These are phyloP conservation scores for Davidsoniella australis DNA, from an alignment of 2,329 filamentous ascomycete genomes.

Conservation along the genomic window DNA sequence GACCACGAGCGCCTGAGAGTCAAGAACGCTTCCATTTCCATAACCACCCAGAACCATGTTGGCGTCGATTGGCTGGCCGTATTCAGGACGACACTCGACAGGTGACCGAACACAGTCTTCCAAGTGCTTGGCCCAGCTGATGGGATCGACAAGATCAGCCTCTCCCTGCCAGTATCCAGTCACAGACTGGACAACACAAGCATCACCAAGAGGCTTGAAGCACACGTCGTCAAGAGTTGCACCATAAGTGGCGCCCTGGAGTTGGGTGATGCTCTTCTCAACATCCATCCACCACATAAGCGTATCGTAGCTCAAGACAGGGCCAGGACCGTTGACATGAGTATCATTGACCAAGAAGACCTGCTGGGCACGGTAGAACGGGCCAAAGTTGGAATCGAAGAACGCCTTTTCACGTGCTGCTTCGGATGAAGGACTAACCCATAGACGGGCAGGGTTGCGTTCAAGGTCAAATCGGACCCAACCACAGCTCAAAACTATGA, in stretches of 20 bases:
- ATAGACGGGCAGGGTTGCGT: conserved; percentile 74
- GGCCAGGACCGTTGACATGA: conserved; percentile 41
- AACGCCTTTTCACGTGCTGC: conserved; percentile 87
- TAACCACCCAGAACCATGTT: conserved; percentile 77
- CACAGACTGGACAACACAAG: conserved; percentile 86
- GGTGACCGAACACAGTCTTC: conserved; percentile 61
- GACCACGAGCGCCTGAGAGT: conserved; percentile 65
- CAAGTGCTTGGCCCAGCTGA: conserved; percentile 56
- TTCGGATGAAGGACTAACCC: conserved; percentile 87
- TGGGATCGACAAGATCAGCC: conserved; percentile 40
- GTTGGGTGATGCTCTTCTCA: conserved; percentile 55
- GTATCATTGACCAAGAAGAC: conserved; percentile 87
- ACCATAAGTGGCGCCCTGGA: conserved; percentile 53
- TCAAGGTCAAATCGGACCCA: conserved; percentile 85
- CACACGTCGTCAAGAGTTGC: conserved; percentile 70
- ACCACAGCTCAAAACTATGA: conserved; percentile 65
- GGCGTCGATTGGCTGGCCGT: conserved; percentile 74
- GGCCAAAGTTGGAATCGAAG: conserved; percentile 84
- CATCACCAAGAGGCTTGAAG: conserved; percentile 79
- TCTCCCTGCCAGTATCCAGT: conserved; percentile 69
- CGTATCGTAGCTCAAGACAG: conserved; percentile 77
- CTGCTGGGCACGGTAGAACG: conserved; percentile 90
- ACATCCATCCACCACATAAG: conserved; percentile 88
- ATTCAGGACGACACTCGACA: conserved; percentile 71
- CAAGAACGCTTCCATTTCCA: conserved; percentile 41